Base-by-base conservation (phyloP, 2,329 filamentous ascomycete species). In the Aspergillus sp. region DNA sequence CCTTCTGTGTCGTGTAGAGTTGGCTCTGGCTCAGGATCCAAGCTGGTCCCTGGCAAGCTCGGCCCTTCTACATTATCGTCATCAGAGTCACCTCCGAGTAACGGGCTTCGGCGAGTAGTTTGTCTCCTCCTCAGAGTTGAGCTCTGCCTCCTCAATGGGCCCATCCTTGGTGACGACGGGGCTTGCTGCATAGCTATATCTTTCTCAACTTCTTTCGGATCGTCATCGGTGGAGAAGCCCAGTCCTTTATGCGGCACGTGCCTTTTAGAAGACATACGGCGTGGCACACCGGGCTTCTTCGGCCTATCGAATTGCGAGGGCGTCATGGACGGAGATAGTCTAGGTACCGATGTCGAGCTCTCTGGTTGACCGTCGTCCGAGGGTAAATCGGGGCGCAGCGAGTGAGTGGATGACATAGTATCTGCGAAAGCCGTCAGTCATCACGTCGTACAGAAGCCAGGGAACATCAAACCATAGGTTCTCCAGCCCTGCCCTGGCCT, bases 151-250 rank as follows among this genome's bases (percentile, higher is more conserved):
- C 54, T 43, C 22, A 52, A 38, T 13, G 57, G 56, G 30, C 48
- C 50, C 28, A 58, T 52, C 26, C 57, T 48, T 4, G 58, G 57
- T 13, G 60, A 61, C 27, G 44, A 36, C 24, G 53, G 49, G 4
- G 45, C 38, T 24, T 57, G 50, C 44, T 43, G 60, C 44, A 43
- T 65, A 58, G 36, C 74, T 65, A 44, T 71, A 49, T 86, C 82
- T 40, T 75, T 74, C 51, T 84, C 79, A 13, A 94, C 77, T 58
- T 95, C 89, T 43, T 77, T 72, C 15, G 78, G 68, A 51, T 86
- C 86, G 56, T 96, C 89, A 53, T 96, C 88, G 29, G 85, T 85
- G 0, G 88, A 95, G 62, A 93, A 96, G 39, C 89, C 71, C 41
- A 83, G 82, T 17, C 88, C 84, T 33, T 85, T 80, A 53, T 89